Evolutionary conservation across 495 filamentous ascomycete species (phyloP).

Genomic region (Neurospora sp.): DNA sequence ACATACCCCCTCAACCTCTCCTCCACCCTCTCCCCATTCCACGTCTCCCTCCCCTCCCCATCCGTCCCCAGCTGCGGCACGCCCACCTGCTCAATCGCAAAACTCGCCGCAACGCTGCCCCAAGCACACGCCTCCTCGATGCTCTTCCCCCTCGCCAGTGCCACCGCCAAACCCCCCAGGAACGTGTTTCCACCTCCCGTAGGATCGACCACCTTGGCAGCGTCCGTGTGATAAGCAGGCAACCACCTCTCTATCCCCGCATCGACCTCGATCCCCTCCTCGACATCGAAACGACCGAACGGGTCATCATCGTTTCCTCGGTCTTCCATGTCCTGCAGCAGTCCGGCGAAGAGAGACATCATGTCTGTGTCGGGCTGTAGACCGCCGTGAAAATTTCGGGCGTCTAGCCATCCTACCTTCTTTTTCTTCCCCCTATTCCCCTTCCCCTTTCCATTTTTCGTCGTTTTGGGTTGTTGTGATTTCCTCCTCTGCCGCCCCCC

Average conservation of each 20-base stretch:
- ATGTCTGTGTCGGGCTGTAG: constrained; percentile 43
- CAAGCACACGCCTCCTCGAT: constrained; percentile 62
- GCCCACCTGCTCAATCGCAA: constrained; percentile 90
- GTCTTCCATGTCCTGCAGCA: constrained; percentile 46
- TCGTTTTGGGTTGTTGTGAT: not conserved
- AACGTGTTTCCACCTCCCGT: constrained; percentile 96
- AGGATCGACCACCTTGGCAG: constrained; percentile 63
- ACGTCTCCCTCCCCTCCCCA: constrained; percentile 52
- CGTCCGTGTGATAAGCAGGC: constrained; percentile 38
- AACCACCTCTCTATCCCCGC: constrained; percentile 47
- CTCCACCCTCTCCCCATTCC: constrained; percentile 58
- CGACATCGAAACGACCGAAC: not conserved
- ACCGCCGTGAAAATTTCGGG: constrained; percentile 22
- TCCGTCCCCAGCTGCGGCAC: constrained; percentile 52
- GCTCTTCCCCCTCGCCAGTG: constrained; percentile 51
- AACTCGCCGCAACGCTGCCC: constrained; percentile 81
- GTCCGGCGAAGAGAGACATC: constrained; percentile 39
- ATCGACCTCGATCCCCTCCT: constrained; percentile 21
- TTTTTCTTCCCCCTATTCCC: constrained; percentile 19
- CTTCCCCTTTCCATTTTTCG: not conserved
- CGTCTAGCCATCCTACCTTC: constrained; percentile 20
- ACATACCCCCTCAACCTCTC: constrained; percentile 45
- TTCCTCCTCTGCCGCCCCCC: constrained; percentile 36
- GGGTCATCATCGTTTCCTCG: constrained; percentile 8
- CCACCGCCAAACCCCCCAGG: constrained; percentile 72